Evolutionary conservation across 2,329 filamentous ascomycete species (phyloP).

Genomic region (Penicillium sp.): DNA sequence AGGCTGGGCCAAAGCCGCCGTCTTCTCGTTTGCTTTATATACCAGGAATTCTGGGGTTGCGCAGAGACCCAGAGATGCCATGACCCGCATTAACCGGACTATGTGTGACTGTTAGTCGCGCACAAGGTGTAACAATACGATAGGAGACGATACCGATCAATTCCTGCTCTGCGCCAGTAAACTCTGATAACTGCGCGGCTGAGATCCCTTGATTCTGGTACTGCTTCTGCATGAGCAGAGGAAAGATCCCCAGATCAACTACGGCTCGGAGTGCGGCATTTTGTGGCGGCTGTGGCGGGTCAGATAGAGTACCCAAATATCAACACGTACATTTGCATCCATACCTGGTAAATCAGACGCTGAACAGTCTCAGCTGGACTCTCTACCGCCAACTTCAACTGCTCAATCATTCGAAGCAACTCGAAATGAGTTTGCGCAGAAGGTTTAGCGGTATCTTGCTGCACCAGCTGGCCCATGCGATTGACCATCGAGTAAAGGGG

Average conservation of each 20-base stretch:
- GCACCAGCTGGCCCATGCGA: slow-evolving; percentile 14
- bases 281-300: slow-evolving; percentile 31
- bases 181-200: slow-evolving; percentile 27
- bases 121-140: background rate
- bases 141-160: slow-evolving; percentile 28
- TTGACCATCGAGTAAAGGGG: slow-evolving; percentile 14
- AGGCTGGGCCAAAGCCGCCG: slow-evolving; percentile 24
- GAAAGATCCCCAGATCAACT: slow-evolving; percentile 33
- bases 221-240: slow-evolving; percentile 22
- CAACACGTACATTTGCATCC: background rate
- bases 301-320: background rate
- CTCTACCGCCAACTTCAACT: slow-evolving; percentile 30
- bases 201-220: slow-evolving; percentile 23
- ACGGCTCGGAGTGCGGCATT: slow-evolving; percentile 33
- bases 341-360: slow-evolving; percentile 37
- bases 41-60: slow-evolving; percentile 18
- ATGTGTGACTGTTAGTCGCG: background rate
- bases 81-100: slow-evolving; percentile 35
- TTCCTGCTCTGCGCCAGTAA: slow-evolving; percentile 29
- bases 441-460: slow-evolving; percentile 17
- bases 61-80: slow-evolving; percentile 30
- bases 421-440: slow-evolving; percentile 27
- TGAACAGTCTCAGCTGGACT: slow-evolving; percentile 34
- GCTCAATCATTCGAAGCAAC: slow-evolving; percentile 29
- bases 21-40: slow-evolving; percentile 31